phyloP scores from a whole-genome alignment of 1,139 yeast genomes.

The Geotrichum candidum region DNA sequence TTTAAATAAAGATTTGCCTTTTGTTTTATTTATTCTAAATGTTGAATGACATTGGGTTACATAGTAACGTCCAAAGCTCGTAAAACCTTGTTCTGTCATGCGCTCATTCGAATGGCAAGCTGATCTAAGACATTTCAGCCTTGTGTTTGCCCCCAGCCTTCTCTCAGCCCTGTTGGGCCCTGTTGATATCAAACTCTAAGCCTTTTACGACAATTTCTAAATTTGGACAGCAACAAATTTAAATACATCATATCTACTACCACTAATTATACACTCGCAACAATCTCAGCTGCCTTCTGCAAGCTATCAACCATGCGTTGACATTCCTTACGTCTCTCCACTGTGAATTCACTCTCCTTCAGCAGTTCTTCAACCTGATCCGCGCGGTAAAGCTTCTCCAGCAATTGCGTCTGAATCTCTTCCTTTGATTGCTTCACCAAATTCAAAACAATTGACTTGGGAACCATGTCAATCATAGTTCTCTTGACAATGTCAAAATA shows the following conservation, averaged over 20 bases:
- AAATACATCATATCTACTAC: too few relatives aligned
- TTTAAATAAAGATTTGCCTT: neutral
- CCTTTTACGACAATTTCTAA: too few relatives aligned
- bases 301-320: slow-evolving; percentile 91
- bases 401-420: slow-evolving; percentile 83
- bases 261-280: slow-evolving; percentile 41
- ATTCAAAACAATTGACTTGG: slow-evolving; percentile 91
- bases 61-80: too few relatives aligned
- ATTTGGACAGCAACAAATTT: too few relatives aligned
- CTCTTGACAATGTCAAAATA: slow-evolving; percentile 89
- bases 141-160: neutral
- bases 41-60: neutral
- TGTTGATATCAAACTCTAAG: neutral
- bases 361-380: slow-evolving; percentile 75
- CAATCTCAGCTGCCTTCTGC: slow-evolving; percentile 85
- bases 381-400: slow-evolving; percentile 80
- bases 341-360: slow-evolving; percentile 86
- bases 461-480: slow-evolving; percentile 87
- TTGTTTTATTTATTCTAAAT: neutral
- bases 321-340: slow-evolving; percentile 91
- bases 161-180: neutral
- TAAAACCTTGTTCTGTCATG: too few relatives aligned
- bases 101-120: neutral
- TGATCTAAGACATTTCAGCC: neutral
- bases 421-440: slow-evolving; percentile 68